Percentiles rank a stretch among this genome's conserved stretches.
phyloP scores from a whole-genome alignment of 1,139 yeast species.

The Meyerozyma sp. region DNA sequence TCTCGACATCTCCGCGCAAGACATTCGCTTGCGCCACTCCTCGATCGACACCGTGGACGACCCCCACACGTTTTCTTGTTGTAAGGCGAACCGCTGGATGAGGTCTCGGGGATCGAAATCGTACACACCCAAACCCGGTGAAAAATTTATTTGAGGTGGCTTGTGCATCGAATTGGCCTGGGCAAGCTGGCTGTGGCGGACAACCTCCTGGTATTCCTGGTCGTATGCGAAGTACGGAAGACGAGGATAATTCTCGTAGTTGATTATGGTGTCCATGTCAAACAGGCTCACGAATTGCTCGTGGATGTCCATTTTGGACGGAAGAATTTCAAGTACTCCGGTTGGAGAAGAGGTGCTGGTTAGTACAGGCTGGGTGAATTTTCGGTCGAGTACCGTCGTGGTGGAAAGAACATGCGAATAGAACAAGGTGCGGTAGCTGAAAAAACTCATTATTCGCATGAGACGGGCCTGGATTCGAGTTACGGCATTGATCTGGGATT shows the following conservation, averaged over 20 bases:
- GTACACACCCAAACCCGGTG: conserved; percentile 7
- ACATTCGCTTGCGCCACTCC: conserved; percentile 3
- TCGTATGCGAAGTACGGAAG: conserved; percentile 6
- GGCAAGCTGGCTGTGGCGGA: conserved; percentile 5
- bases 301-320: conserved; percentile 5
- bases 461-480: background rate
- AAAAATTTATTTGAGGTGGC: conserved; percentile 3
- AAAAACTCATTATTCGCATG: conserved; percentile 6
- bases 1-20: conserved; percentile 5
- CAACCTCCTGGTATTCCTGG: conserved; percentile 2
- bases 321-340: conserved; percentile 7
- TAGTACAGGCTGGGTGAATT: conserved; percentile 4
- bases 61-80: background rate
- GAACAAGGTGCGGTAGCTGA: conserved; percentile 9
- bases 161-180: conserved; percentile 5
- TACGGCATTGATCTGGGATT: background rate
- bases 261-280: conserved; percentile 3
- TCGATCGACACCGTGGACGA: conserved; percentile 2
- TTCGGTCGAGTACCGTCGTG: conserved; percentile 4
- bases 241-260: conserved; percentile 6
- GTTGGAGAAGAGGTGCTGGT: conserved; percentile 2
- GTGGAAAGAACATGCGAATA: conserved; percentile 4
- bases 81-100: conserved; percentile 1
- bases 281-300: conserved; percentile 6
- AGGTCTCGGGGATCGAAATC: conserved; percentile 9